These are phyloP conservation scores for Dioszegia hungarica DNA, from an alignment of 768 basidiomycete genomes.

Conservation along the genomic window DNA sequence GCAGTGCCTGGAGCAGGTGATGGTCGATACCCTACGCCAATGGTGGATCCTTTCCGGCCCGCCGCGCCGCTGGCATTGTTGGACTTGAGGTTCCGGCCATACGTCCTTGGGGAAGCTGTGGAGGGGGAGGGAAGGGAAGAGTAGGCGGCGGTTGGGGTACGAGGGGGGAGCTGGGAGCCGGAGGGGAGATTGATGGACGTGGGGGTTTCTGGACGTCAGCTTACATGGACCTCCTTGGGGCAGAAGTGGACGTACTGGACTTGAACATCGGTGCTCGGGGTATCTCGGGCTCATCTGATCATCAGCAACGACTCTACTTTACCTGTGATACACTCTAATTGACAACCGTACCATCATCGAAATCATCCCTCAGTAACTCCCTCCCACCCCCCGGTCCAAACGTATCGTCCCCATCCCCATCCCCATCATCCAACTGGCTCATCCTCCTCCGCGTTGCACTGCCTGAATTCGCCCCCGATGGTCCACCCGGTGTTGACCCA, in stretches of 20 bases:
- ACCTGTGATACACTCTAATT: too few species aligned
- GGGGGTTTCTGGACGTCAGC: background rate
- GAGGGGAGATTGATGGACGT: too few species aligned
- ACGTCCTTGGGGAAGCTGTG: background rate
- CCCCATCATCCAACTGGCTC: constrained; percentile 24
- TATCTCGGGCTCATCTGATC: background rate
- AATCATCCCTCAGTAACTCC: constrained; percentile 13
- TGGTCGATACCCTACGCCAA: background rate
- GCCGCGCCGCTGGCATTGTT: background rate
- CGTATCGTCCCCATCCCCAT: constrained; percentile 16
- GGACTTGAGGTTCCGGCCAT: background rate
- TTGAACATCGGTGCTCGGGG: too few species aligned
- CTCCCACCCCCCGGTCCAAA: constrained; percentile 12
- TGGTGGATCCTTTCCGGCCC: background rate
- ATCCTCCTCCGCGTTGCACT: too few species aligned
- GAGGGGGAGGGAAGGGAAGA: background rate
- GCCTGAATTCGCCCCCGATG: too few species aligned
- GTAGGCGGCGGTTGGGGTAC: background rate
- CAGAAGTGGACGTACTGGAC: background rate
- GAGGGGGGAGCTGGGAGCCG: background rate
- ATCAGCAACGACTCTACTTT: too few species aligned
- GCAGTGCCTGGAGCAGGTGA: background rate
- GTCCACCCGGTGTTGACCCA: too few species aligned
- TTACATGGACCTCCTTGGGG: background rate
- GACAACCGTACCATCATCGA: too few species aligned